phyloP scores from a whole-genome alignment of 1,284 basidiomycete species.

The Farysia itapuensis region DNA sequence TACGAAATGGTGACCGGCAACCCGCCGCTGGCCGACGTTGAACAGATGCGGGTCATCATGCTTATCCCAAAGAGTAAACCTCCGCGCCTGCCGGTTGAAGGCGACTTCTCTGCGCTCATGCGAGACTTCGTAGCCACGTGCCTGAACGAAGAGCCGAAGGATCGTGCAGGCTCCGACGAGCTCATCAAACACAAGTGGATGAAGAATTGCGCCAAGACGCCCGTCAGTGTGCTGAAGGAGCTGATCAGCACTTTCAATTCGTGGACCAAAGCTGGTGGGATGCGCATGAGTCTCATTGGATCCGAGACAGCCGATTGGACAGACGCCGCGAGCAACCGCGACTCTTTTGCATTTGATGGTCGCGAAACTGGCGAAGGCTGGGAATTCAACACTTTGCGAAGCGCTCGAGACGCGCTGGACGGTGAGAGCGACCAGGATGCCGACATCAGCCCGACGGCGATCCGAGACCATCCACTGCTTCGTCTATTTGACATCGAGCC shows the following conservation, averaged over 20 bases:
- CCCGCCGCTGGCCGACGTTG: conserved; percentile 58
- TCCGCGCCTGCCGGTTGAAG: conserved; percentile 75
- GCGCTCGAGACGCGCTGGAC: conserved; percentile 23
- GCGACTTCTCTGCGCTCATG: conserved; percentile 77
- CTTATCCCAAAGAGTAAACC: conserved; percentile 86
- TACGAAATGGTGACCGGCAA: conserved; percentile 49
- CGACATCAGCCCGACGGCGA: conserved; percentile 15
- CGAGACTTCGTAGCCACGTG: conserved; percentile 85
- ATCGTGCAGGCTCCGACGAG: conserved; percentile 88
- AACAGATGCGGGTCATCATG: conserved; percentile 84
- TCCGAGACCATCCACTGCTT: conserved; percentile 44
- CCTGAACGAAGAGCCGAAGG: conserved; percentile 75
- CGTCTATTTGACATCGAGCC: conserved; percentile 39
- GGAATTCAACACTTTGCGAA: conserved; percentile 39
- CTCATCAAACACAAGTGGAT: conserved; percentile 91
- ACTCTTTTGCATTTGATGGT: conserved; percentile 47
- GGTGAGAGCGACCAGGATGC: conserved; percentile 13
- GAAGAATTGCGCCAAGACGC: conserved; percentile 72
- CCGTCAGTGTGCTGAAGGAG: conserved; percentile 72
- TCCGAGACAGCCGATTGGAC: conserved; percentile 40
- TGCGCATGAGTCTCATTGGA: conserved; percentile 71
- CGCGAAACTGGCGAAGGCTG: conserved; percentile 42
- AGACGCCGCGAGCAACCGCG: conserved; percentile 35
- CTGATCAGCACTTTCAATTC: conserved; percentile 74
- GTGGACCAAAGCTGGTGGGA: conserved; percentile 78